Percentiles rank a stretch among this genome's conserved stretches.
Conservation (phyloP, 495 filamentous ascomycete genomes). For the Annulohypoxylon bovei region DNA sequence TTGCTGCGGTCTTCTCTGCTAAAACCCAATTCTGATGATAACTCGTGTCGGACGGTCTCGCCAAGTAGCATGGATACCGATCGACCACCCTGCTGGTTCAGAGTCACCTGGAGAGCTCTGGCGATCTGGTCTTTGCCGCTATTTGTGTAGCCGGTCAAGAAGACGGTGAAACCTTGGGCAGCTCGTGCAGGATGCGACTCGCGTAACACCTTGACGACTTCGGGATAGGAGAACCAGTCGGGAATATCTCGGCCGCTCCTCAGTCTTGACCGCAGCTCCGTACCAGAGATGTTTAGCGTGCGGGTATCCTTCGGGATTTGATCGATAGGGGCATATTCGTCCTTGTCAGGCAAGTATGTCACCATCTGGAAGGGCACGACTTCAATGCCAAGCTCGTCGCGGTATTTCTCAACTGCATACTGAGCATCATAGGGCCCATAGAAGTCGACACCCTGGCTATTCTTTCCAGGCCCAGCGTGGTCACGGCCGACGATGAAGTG, state of each 20-base stretch:
- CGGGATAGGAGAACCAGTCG: conserved; percentile 99
- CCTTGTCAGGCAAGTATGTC: conserved; percentile 96
- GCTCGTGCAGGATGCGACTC: conserved; percentile 92
- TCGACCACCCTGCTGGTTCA: conserved; percentile 98
- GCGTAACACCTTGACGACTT: conserved; percentile 94
- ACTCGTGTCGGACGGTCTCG: conserved; percentile 92
- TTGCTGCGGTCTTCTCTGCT: conserved; percentile 90
- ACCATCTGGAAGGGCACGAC: conserved; percentile 99
- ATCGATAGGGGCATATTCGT: conserved; percentile 94
- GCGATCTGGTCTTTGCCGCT: conserved; percentile 96
- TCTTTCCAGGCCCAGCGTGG: conserved; percentile 96
- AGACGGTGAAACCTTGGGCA: conserved; percentile 95
- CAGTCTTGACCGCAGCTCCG: conserved; percentile 90
- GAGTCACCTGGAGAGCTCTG: conserved; percentile 92
- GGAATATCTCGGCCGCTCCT: conserved; percentile 92
- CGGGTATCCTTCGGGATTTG: conserved; percentile 83
- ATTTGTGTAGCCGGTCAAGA: conserved; percentile 97
- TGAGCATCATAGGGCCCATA: conserved; percentile 99
- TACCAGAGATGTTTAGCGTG: conserved; percentile 96
- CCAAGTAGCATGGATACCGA: conserved; percentile 93
- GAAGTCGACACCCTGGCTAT: conserved; percentile 95
- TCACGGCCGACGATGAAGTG: conserved; percentile 99
- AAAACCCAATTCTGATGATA: conserved; percentile 96
- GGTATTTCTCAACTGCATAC: conserved; percentile 96
- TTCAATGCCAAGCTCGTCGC: conserved; percentile 94